These are phyloP conservation scores for Tarenaya hassleriana DNA, from an alignment of 345 rosid genomes.

Conservation along the genomic window DNA sequence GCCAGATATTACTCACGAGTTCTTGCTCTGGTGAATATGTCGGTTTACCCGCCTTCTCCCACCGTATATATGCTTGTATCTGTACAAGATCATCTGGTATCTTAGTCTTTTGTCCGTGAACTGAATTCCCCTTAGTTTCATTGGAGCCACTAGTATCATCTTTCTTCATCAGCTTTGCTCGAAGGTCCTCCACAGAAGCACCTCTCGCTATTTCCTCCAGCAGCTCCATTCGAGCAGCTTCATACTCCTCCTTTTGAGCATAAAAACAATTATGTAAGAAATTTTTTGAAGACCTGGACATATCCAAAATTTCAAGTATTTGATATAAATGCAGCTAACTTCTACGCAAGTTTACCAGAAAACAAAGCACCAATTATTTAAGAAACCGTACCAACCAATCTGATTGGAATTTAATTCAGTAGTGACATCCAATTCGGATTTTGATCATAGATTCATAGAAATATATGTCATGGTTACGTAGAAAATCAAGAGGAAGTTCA, in stretches of 20 bases:
- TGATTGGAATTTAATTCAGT: not conserved
- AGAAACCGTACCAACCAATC: slow-evolving; percentile 10
- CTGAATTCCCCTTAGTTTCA: slow-evolving; percentile 38
- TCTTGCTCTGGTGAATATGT: slow-evolving; percentile 49
- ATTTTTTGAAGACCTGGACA: not conserved
- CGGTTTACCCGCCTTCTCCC: slow-evolving; percentile 83
- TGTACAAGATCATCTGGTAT: slow-evolving; percentile 60
- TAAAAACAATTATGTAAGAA: slow-evolving; percentile 9
- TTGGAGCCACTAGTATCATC: slow-evolving; percentile 35
- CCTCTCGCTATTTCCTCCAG: slow-evolving; percentile 76
- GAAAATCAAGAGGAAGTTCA: slow-evolving; percentile 4
- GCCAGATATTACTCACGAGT: slow-evolving; percentile 31
- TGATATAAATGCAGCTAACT: slow-evolving; percentile 12
- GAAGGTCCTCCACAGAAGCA: slow-evolving; percentile 64
- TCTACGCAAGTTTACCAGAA: slow-evolving; percentile 6
- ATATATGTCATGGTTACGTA: not conserved
- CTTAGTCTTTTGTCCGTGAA: slow-evolving; percentile 27
- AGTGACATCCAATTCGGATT: not conserved
- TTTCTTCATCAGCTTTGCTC: slow-evolving; percentile 53
- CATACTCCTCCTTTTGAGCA: slow-evolving; percentile 66
- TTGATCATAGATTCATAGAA: no score
- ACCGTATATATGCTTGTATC: slow-evolving; percentile 56
- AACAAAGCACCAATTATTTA: slow-evolving; percentile 2
- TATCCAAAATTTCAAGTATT: slow-evolving; percentile 12
- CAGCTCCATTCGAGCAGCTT: slow-evolving; percentile 89